phyloP scores from a whole-genome alignment of 805 yeast genomes.

The Suhomyces sp. region DNA sequence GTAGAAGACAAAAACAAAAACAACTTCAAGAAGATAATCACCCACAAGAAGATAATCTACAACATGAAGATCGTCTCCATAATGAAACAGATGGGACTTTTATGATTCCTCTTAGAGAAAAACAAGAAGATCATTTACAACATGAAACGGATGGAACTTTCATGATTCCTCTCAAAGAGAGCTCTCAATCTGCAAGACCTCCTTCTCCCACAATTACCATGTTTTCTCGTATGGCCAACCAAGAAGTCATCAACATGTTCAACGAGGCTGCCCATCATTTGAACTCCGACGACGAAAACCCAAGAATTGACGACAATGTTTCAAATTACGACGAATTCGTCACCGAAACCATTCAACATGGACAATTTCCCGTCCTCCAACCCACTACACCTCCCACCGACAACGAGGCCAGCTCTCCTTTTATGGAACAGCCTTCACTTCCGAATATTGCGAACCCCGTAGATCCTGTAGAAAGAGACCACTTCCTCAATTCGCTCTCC shows the following conservation, averaged over 20 bases:
- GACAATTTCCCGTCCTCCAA: neutral
- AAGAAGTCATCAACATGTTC: constrained; percentile 74
- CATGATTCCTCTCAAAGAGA: constrained; percentile 45
- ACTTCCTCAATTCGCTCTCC: constrained; percentile 35
- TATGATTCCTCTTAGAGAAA: constrained; percentile 32
- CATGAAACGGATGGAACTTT: constrained; percentile 12
- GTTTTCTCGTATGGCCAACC: constrained; percentile 69
- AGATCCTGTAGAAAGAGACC: constrained; percentile 37
- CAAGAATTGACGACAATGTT: constrained; percentile 16
- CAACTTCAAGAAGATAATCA: neutral
- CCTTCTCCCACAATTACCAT: constrained; percentile 78
- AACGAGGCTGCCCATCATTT: constrained; percentile 47
- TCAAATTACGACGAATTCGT: constrained; percentile 45
- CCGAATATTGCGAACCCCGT: constrained; percentile 36
- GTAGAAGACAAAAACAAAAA: constrained; percentile 27
- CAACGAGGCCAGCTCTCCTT: constrained; percentile 46
- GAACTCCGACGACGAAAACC: constrained; percentile 29
- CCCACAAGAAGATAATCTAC: neutral
- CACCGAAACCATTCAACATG: constrained; percentile 40
- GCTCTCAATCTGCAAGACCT: constrained; percentile 23
- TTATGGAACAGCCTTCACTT: constrained; percentile 31
- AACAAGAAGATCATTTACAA: neutral
- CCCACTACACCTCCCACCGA: constrained; percentile 29
- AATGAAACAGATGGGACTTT: constrained; percentile 12
- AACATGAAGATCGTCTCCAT: too few species aligned